Evolutionary conservation across 2,329 filamentous ascomycete genomes (phyloP).

Genomic region (Akanthomyces lecanii): DNA sequence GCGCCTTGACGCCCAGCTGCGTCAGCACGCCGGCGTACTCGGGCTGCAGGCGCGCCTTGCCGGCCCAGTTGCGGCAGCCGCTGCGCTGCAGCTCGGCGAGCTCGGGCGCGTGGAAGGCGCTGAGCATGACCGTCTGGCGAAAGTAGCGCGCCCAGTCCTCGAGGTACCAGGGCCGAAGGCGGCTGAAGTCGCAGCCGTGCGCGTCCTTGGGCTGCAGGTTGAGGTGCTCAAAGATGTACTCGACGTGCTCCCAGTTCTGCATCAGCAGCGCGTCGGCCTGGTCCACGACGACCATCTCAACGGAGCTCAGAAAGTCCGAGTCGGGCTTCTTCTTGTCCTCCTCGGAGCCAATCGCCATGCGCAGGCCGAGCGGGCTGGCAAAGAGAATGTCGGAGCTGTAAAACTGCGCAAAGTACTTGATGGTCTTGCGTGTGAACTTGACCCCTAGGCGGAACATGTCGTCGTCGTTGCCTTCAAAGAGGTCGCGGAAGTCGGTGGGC

Average conservation of each 20-base stretch:
- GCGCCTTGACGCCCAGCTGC: conserved; percentile 65
- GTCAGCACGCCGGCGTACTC: conserved; percentile 70
- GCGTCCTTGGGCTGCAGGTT: conserved; percentile 86
- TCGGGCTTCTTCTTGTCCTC: conserved; percentile 60
- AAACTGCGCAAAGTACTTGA: conserved; percentile 93
- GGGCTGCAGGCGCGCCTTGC: conserved; percentile 69
- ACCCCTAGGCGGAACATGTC: conserved; percentile 96
- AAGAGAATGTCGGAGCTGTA: conserved; percentile 96
- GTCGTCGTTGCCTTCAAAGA: conserved; percentile 93
- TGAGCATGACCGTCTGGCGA: conserved; percentile 79
- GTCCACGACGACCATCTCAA: conserved; percentile 86
- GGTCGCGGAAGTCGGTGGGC: conserved; percentile 79
- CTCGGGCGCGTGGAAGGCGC: conserved; percentile 83
- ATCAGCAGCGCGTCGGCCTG: conserved; percentile 90
- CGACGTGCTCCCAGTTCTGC: conserved; percentile 98
- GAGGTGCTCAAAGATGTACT: conserved; percentile 85
- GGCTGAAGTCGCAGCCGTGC: conserved; percentile 89
- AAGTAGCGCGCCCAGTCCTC: conserved; percentile 76
- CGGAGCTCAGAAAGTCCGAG: conserved; percentile 87
- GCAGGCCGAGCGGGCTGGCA: conserved; percentile 82
- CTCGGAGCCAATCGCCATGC: conserved; percentile 83
- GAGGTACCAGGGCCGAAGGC: conserved; percentile 89
- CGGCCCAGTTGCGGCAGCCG: conserved; percentile 75
- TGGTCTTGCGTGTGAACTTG: conserved; percentile 92
- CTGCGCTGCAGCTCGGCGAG: conserved; percentile 73